Base-by-base conservation (phyloP, 208 protist species). In the Herpetomonas muscarum region DNA sequence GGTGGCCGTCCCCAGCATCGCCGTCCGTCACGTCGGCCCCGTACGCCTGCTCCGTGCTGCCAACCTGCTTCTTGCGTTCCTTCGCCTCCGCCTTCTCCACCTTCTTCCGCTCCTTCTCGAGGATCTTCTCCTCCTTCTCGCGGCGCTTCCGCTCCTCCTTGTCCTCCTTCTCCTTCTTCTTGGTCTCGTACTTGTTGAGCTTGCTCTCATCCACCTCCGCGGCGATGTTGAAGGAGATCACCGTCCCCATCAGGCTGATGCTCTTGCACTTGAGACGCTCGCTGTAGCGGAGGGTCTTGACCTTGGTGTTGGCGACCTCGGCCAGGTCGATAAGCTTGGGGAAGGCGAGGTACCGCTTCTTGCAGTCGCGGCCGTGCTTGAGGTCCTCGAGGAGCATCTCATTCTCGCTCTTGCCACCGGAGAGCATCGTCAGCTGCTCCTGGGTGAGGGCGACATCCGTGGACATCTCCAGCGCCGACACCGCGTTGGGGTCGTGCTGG, bases 261-360 rank as follows among this genome's bases (percentile, higher is more conserved):
- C 52, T 67, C 54, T 74, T 74, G 68, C 64, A 70, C 55, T 57
- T 52, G 30, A 80, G 45, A 29, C 67, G 68, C 48, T 80, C 74
- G 47, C 60, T 69, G 64, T 51, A 80, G 26, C 37, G 21, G 28
- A 45, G 19, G 22, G 49, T 36, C 64, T 73, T 71, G 36, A 49
- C 57, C 41, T 61, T 64, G 15, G 68, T 74, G 68, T 80, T 80
- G 44, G 67, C 68, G 12, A 73, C 59, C 21, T 55, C 61, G 21
- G 62, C 49, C 15, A 80, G 36, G 57, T 80, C 74, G 48, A 80
- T 75, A 21, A 52, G 32, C 49, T 70, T 67, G 36, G 74, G 74
- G 64, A 76, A 80, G 42, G 57, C 57, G 34, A 80, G 55, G 46
- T 73, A 74, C 44, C 74, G 67, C 36, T 29, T 49, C 60, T 69